Conservation (phyloP, 1,284 basidiomycete species). For the Cryptococcus sp. region DNA sequence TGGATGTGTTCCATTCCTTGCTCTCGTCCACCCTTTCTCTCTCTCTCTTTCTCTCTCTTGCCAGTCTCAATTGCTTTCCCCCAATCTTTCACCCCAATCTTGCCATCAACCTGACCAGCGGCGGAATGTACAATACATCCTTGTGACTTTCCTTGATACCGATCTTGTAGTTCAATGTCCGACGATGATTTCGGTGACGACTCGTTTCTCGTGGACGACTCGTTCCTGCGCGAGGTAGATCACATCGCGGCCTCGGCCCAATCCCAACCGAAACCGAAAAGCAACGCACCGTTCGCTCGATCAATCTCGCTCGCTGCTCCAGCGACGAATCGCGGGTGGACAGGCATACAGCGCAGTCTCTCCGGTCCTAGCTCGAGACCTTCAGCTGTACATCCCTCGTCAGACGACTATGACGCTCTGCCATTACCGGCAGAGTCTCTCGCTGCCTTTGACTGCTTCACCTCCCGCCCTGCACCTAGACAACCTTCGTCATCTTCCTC, state of each 20-base stretch:
- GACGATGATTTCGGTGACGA: constrained; percentile 43
- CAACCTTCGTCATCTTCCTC: constrained; percentile 3
- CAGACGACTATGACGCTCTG: constrained; percentile 18
- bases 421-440: constrained; percentile 17
- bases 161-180: constrained; percentile 26
- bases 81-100: not conserved
- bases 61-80: not conserved
- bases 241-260: constrained; percentile 32
- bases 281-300: constrained; percentile 3
- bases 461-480: not conserved
- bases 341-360: constrained; percentile 16
- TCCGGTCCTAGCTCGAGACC: constrained; percentile 12
- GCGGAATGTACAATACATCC: too few relatives aligned
- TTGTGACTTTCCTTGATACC: too few relatives aligned
- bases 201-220: constrained; percentile 43
- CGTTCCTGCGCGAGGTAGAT: constrained; percentile 44
- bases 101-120: too few relatives aligned
- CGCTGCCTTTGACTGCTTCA: constrained; percentile 16
- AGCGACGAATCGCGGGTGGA: constrained; percentile 17
- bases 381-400: constrained; percentile 13
- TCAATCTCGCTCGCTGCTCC: constrained; percentile 9
- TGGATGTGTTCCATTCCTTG: not conserved
- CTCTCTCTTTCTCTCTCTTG: constrained; percentile 1
- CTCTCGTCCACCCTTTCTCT: not conserved
- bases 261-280: not conserved